A percentile compares a stretch with the other conserved stretches of the same genome.
Evolutionary conservation across 257 asterid species (phyloP).

Genomic region (Nicotiana otophora): DNA sequence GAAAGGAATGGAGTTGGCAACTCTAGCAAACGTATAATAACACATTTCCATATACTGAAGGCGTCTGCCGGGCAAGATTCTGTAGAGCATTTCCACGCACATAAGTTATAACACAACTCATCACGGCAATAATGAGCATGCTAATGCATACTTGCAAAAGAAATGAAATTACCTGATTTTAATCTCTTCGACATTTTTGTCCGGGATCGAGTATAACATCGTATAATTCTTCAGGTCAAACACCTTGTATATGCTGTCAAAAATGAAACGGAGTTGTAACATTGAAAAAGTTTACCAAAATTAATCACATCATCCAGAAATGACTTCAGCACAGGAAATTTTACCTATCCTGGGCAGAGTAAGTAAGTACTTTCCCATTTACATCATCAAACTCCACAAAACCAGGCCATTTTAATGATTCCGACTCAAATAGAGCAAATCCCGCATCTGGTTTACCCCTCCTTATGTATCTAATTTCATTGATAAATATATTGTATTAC

Average conservation of each 20-base stretch:
- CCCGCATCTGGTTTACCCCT: conserved; percentile 98
- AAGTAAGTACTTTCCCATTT: conserved; percentile 93
- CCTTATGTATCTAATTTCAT: conserved; percentile 59
- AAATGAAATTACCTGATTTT: conserved; percentile 37
- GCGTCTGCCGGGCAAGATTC: not conserved
- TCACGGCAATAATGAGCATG: not conserved
- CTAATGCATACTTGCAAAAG: not conserved
- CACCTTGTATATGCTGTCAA: conserved; percentile 72
- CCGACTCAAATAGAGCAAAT: conserved; percentile 88
- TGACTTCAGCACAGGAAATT: not conserved
- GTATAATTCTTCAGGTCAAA: conserved; percentile 61
- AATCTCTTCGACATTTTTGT: conserved; percentile 73
- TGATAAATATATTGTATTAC: not conserved
- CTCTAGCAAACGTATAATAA: not conserved
- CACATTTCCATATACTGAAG: not conserved
- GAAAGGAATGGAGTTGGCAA: not conserved
- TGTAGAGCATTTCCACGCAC: not conserved
- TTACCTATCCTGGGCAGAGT: conserved; percentile 91
- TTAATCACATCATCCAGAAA: not conserved
- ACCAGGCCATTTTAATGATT: conserved; percentile 98
- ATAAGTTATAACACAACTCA: not conserved
- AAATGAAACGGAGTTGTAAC: not conserved
- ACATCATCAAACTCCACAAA: conserved; percentile 99
- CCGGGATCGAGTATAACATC: conserved; percentile 88
- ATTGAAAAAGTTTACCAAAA: conserved; percentile 12